phyloP scores from a whole-genome alignment of 1,139 yeast genomes.

The Maudiozyma humilis region DNA sequence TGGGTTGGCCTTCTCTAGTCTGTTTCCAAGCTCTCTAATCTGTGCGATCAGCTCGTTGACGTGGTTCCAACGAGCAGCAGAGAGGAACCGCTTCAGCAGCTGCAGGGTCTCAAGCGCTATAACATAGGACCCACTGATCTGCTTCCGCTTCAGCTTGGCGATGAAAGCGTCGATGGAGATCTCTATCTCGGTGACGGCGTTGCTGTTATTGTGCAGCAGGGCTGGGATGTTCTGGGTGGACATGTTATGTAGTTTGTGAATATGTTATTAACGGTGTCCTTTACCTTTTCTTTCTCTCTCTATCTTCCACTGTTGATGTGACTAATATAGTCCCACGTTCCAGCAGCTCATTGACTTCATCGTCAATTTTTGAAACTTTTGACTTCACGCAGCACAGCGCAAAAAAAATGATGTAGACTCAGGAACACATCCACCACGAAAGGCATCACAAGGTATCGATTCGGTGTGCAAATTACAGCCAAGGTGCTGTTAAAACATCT shows the following conservation, averaged over 20 bases:
- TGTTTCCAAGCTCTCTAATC: slow-evolving; percentile 57
- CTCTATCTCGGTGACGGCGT: slow-evolving; percentile 23
- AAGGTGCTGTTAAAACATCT: no score
- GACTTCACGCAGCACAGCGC: no score
- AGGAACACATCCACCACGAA: no score
- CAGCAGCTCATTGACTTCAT: no score
- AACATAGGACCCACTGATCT: slow-evolving; percentile 43
- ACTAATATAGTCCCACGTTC: no score
- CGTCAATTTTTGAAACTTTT: no score
- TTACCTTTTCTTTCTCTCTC: neutral
- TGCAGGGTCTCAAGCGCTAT: slow-evolving; percentile 87
- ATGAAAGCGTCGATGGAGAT: slow-evolving; percentile 35
- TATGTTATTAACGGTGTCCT: neutral
- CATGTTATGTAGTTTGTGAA: slow-evolving; percentile 4
- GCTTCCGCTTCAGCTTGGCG: slow-evolving; percentile 31
- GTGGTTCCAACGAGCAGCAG: slow-evolving; percentile 81
- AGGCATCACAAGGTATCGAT: no score
- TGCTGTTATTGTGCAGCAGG: slow-evolving; percentile 4
- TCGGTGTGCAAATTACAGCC: no score
- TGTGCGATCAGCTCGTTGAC: slow-evolving; percentile 63
- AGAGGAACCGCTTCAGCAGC: slow-evolving; percentile 75
- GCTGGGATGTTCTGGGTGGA: slow-evolving; percentile 8
- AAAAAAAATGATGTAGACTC: no score
- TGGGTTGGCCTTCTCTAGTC: slow-evolving; percentile 58
- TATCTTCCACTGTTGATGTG: no score